Conservation (phyloP, 768 basidiomycete genomes). For the Leucogyrophana mollusca region DNA sequence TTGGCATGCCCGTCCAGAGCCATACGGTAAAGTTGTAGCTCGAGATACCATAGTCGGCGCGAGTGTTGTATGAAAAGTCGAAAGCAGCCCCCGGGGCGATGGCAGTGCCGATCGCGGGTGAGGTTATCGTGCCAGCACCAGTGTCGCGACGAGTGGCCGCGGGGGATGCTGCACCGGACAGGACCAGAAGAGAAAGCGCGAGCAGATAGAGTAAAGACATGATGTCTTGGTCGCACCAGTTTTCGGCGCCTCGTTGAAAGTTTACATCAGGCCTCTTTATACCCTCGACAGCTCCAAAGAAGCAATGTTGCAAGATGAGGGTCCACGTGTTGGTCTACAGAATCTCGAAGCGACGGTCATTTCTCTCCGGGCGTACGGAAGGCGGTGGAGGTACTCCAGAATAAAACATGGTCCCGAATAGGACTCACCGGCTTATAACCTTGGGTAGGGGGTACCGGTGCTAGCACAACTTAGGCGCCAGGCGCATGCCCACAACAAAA, state of each 20-base stretch:
- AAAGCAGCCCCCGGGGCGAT: conserved; percentile 41
- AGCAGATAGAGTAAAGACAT: neutral
- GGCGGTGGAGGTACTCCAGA: no score
- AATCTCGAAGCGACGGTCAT: no score
- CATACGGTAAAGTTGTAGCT: conserved; percentile 43
- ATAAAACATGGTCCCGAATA: no score
- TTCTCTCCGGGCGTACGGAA: no score
- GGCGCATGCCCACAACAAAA: neutral
- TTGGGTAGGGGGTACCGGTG: no score
- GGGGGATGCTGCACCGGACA: neutral
- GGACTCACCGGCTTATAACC: no score
- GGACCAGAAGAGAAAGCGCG: neutral
- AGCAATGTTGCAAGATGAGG: no score
- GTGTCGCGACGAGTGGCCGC: neutral
- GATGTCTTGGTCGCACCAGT: no score
- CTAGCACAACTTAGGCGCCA: no score
- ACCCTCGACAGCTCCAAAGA: no score
- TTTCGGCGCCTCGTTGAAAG: neutral
- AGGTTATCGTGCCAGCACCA: conserved; percentile 21
- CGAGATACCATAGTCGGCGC: conserved; percentile 41
- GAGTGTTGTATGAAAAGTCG: conserved; percentile 36
- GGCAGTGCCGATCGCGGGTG: conserved; percentile 29
- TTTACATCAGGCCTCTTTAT: neutral
- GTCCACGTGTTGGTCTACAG: no score
- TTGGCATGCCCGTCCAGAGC: conserved; percentile 33